These are phyloP conservation scores for Cystobasidium onofrii DNA, from an alignment of 768 basidiomycete genomes.

Conservation along the genomic window DNA sequence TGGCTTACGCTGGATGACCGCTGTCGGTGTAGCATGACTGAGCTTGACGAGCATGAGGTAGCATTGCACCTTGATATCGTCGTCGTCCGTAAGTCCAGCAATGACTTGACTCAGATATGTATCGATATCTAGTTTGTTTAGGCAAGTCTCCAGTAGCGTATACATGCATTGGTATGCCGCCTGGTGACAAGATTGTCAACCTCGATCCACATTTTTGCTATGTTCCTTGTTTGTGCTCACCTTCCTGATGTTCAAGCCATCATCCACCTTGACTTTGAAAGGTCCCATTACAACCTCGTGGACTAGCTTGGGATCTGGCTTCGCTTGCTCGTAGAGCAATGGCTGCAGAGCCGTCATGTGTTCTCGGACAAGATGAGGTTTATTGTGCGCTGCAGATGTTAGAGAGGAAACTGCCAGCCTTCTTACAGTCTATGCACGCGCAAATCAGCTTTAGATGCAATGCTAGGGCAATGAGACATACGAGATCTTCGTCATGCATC, in stretches of 20 bases:
- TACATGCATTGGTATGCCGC: constrained; percentile 97
- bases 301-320: constrained; percentile 54
- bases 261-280: constrained; percentile 94
- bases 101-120: constrained; percentile 74
- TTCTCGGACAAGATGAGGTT: constrained; percentile 81
- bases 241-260: constrained; percentile 89
- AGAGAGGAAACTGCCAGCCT: constrained; percentile 79
- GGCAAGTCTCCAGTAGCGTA: constrained; percentile 84
- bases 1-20: constrained; percentile 60
- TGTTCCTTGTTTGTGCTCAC: constrained; percentile 1
- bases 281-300: constrained; percentile 93
- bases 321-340: constrained; percentile 74
- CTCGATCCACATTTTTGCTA: not conserved
- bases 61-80: constrained; percentile 93
- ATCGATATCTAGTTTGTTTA: constrained; percentile 75
- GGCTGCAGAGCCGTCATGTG: constrained; percentile 70
- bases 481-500: constrained; percentile 80
- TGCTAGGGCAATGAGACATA: constrained; percentile 45
- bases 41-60: constrained; percentile 93
- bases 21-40: constrained; percentile 72
- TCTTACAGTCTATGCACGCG: constrained; percentile 63
- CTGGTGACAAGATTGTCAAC: constrained; percentile 32
- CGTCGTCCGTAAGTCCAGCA: constrained; percentile 74
- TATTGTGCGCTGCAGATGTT: constrained; percentile 90
- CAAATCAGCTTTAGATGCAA: not conserved